Percentiles rank a stretch among this genome's conserved stretches.
These are phyloP conservation scores for Thelonectria blattea DNA, from an alignment of 2,329 filamentous ascomycete genomes.

Conservation along the genomic window DNA sequence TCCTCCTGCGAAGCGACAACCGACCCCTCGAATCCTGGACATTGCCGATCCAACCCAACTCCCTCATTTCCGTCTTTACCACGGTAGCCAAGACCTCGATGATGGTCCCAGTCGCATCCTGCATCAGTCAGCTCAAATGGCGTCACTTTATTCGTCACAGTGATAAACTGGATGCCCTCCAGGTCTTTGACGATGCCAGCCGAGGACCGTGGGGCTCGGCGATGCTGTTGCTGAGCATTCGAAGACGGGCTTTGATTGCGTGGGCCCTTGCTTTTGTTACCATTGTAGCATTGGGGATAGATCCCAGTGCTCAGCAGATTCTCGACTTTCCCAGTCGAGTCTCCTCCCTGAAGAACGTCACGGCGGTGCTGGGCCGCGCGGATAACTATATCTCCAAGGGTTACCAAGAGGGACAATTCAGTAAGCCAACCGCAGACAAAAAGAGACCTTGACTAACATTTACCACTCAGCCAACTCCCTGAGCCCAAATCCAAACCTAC, in stretches of 20 bases:
- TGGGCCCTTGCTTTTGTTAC: conserved; percentile 17
- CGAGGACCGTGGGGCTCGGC: conserved; percentile 11
- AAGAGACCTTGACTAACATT: background rate
- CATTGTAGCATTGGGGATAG: conserved; percentile 4
- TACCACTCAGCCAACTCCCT: background rate
- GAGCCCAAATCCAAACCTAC: background rate
- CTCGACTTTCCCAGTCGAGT: conserved; percentile 8
- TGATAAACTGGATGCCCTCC: background rate
- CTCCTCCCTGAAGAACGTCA: background rate
- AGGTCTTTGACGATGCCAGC: conserved; percentile 18
- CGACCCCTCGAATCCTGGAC: conserved; percentile 1
- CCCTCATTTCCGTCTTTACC: conserved; percentile 8
- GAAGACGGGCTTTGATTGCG: conserved; percentile 1
- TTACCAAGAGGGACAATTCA: background rate
- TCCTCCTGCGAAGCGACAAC: conserved; percentile 1
- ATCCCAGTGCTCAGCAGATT: conserved; percentile 18
- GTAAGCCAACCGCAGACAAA: background rate
- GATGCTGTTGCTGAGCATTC: background rate
- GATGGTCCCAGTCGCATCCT: conserved; percentile 14
- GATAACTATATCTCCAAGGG: conserved; percentile 10
- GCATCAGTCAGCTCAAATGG: conserved; percentile 19
- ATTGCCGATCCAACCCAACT: conserved; percentile 15
- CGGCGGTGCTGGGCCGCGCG: conserved; percentile 8
- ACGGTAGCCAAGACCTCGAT: conserved; percentile 5
- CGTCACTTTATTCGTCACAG: conserved; percentile 1